A percentile compares a stretch with the other conserved stretches of the same genome.
Conservation (phyloP, 1,284 basidiomycete species). For the Leccinum pseudoinsigne region DNA sequence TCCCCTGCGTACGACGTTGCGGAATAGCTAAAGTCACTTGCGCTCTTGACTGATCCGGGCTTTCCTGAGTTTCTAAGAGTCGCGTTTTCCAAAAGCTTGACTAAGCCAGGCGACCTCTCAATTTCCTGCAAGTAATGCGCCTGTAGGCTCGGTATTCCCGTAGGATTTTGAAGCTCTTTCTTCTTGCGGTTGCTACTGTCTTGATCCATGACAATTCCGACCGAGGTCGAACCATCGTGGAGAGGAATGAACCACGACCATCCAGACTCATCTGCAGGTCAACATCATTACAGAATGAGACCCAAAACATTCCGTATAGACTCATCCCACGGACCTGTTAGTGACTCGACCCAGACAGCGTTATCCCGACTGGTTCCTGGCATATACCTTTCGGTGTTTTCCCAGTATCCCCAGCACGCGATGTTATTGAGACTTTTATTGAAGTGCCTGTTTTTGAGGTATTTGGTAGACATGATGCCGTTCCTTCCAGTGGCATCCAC, state of each 20-base stretch:
- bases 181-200: conserved; percentile 43
- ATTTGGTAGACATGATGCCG: neutral
- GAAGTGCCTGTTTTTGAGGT: neutral
- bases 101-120: conserved; percentile 35
- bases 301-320: too few species aligned
- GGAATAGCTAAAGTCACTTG: neutral
- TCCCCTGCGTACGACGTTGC: neutral
- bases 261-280: neutral
- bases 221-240: neutral
- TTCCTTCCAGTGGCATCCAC: neutral
- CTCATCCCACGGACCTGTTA: conserved; percentile 21
- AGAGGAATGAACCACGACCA: neutral
- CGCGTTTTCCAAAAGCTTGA: conserved; percentile 34
- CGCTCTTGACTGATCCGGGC: neutral
- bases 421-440: neutral
- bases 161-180: conserved; percentile 2
- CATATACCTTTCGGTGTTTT: conserved; percentile 26
- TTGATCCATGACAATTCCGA: neutral
- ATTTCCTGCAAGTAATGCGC: conserved; percentile 10
- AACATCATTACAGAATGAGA: too few species aligned
- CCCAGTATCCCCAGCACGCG: conserved; percentile 51
- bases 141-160: conserved; percentile 9
- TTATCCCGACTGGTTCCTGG: conserved; percentile 24
- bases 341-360: conserved; percentile 25
- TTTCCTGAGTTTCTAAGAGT: conserved; percentile 11